Percentiles rank a stretch among this genome's conserved stretches.
These are phyloP conservation scores for Verticillium longisporum DNA, from an alignment of 2,329 filamentous ascomycete genomes.

Conservation along the genomic window DNA sequence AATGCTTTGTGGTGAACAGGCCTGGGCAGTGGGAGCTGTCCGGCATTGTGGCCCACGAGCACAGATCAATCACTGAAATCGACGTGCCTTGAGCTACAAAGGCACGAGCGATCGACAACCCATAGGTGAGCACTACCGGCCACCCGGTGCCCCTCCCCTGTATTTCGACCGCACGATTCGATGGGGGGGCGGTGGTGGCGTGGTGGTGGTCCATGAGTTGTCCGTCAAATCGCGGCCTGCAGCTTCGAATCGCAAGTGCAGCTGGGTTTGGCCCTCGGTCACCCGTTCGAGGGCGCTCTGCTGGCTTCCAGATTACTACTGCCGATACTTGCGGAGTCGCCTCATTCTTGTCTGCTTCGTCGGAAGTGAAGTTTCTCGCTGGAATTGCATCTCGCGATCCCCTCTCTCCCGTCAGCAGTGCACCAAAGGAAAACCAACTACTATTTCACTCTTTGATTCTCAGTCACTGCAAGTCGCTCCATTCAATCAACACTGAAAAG, in stretches of 20 bases:
- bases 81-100: neutral
- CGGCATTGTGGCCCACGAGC: neutral
- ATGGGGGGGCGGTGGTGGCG: constrained; percentile 1
- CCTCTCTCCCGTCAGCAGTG: neutral
- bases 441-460: neutral
- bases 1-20: neutral
- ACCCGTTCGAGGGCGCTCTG: neutral
- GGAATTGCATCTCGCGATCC: neutral
- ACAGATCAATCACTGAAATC: neutral
- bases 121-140: neutral
- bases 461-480: neutral
- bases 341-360: neutral
- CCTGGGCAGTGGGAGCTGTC: neutral
- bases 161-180: neutral
- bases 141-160: neutral
- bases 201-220: constrained; percentile 7
- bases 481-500: neutral
- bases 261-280: constrained; percentile 1
- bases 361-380: neutral
- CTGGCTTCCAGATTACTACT: neutral
- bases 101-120: neutral
- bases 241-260: constrained; percentile 11
- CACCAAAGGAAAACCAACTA: neutral
- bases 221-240: constrained; percentile 11
- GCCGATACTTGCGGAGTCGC: neutral